Conservation (phyloP, 75 land plant genomes). For the Adiantum capillusveneris region DNA sequence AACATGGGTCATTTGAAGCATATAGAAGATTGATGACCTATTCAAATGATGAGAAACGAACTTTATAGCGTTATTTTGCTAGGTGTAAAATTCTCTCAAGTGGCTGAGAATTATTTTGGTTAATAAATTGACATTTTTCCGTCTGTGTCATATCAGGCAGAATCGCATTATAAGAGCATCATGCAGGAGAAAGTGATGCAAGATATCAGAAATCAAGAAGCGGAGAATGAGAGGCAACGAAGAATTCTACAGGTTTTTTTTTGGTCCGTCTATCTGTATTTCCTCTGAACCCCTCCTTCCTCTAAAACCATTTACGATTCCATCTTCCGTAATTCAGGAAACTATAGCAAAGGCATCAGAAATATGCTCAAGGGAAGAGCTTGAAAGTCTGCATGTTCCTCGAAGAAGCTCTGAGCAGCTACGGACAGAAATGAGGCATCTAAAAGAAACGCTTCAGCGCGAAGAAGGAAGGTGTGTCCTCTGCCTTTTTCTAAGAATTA, state of each 20-base stretch:
- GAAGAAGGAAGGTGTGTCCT: slow-evolving; percentile 31
- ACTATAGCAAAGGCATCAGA: slow-evolving; percentile 52
- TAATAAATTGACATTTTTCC: too few relatives aligned
- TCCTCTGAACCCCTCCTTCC: too few relatives aligned
- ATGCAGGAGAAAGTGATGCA: slow-evolving; percentile 49
- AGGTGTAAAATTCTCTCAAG: too few relatives aligned
- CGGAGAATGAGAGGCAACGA: slow-evolving; percentile 26
- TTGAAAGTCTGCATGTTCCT: slow-evolving; percentile 55
- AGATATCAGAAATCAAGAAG: slow-evolving; percentile 42
- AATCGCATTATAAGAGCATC: slow-evolving; percentile 41
- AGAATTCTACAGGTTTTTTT: slow-evolving; percentile 37
- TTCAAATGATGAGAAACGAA: too few relatives aligned
- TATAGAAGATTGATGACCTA: too few relatives aligned
- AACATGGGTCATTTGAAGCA: neutral
- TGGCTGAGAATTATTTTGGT: too few relatives aligned
- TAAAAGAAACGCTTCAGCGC: slow-evolving; percentile 44
- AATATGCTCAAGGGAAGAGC: slow-evolving; percentile 70
- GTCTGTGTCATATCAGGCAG: too few relatives aligned
- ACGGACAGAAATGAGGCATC: slow-evolving; percentile 32
- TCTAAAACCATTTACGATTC: too few relatives aligned
- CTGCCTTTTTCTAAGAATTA: too few relatives aligned
- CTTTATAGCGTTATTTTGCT: too few relatives aligned
- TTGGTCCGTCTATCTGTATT: too few relatives aligned
- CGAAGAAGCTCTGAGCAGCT: slow-evolving; percentile 44
- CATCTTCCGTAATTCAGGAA: neutral